Evolutionary conservation across 2,329 filamentous ascomycete species (phyloP).

Genomic region (Amesomyces nigricolor): DNA sequence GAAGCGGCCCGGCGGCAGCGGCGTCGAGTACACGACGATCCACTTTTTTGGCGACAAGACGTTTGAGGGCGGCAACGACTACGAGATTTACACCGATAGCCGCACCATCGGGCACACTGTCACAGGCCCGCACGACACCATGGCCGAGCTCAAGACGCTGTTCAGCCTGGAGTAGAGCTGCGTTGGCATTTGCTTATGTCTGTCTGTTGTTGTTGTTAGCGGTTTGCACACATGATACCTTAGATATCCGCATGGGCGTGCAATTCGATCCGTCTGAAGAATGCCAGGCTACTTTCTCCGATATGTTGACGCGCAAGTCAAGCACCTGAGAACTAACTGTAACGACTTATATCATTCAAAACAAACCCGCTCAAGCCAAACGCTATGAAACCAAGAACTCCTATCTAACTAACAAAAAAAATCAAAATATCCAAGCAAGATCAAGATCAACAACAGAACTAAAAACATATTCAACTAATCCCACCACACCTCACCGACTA

Average conservation of each 20-base stretch:
- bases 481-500: neutral
- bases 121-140: slow-evolving; percentile 74
- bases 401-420: slow-evolving; percentile 2
- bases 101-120: slow-evolving; percentile 84
- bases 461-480: neutral
- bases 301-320: no score
- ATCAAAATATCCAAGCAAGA: neutral
- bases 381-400: slow-evolving; percentile 7
- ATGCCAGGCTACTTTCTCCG: neutral
- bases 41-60: slow-evolving; percentile 99
- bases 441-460: neutral
- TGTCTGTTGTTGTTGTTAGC: no score
- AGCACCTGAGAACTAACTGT: neutral
- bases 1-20: slow-evolving; percentile 59
- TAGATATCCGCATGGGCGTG: neutral
- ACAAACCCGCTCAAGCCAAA: slow-evolving; percentile 5
- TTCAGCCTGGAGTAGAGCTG: slow-evolving; percentile 55
- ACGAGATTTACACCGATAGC: slow-evolving; percentile 80
- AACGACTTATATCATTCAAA: neutral
- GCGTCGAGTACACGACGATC: slow-evolving; percentile 75
- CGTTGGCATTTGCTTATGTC: no score
- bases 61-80: slow-evolving; percentile 85
- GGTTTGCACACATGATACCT: neutral
- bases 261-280: neutral
- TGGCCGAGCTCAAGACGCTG: slow-evolving; percentile 70